Conservation (phyloP, 805 yeast genomes). For the Ogataea methylovora region DNA sequence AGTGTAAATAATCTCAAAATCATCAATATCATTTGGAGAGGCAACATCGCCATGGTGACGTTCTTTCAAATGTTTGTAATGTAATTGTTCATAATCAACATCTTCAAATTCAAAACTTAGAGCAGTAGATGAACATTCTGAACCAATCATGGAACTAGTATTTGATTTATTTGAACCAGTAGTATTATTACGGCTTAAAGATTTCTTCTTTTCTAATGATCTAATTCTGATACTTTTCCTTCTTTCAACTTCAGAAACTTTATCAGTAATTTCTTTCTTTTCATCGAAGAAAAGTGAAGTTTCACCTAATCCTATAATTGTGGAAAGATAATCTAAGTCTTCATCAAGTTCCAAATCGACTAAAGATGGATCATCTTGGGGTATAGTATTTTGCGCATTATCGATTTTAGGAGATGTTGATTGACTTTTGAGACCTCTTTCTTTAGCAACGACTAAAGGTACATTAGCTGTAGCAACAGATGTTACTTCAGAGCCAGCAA, state of each 20-base stretch:
- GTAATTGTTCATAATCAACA: conserved; percentile 9
- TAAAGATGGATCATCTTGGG: too few species aligned
- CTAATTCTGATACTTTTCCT: conserved; percentile 27
- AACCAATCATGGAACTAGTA: conserved; percentile 6
- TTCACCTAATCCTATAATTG: conserved; percentile 32
- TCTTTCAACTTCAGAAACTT: conserved; percentile 20
- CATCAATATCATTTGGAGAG: conserved; percentile 1
- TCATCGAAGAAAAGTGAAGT: conserved; percentile 25
- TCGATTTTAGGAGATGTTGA: too few species aligned
- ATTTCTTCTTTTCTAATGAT: conserved; percentile 27
- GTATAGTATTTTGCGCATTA: too few species aligned
- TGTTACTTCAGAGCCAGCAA: too few species aligned
- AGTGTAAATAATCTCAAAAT: conserved; percentile 9
- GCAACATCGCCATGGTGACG: conserved; percentile 4
- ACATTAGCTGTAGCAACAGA: too few species aligned
- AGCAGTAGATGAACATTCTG: conserved; percentile 7
- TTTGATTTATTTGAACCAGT: conserved; percentile 13
- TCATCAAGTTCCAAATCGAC: conserved; percentile 9
- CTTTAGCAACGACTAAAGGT: too few species aligned
- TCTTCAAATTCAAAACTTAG: conserved; percentile 15
- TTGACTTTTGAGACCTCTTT: too few species aligned
- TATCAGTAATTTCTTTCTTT: conserved; percentile 2
- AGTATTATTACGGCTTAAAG: conserved; percentile 23
- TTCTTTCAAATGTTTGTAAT: conserved; percentile 13
- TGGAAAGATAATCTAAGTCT: conserved; percentile 30